A percentile compares a stretch with the other conserved stretches of the same genome.
phyloP scores from a whole-genome alignment of 179 eudicot species.

The Vitellaria paradoxa region DNA sequence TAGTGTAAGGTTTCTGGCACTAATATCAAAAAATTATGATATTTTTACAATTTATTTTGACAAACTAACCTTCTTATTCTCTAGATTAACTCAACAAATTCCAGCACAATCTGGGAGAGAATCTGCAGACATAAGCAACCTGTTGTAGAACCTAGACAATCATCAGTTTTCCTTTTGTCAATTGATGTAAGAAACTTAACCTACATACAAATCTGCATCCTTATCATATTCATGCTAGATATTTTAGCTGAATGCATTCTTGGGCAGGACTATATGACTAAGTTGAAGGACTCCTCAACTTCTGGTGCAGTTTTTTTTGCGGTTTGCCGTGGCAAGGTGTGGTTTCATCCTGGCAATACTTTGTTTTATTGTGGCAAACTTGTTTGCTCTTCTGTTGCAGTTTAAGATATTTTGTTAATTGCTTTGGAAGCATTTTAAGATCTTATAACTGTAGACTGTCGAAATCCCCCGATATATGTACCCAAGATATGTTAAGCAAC shows the following conservation, averaged over 20 bases:
- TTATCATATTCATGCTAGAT: slow-evolving; percentile 9
- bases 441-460: neutral
- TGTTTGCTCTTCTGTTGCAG: neutral
- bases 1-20: slow-evolving; percentile 42
- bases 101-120: slow-evolving; percentile 90
- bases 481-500: slow-evolving; percentile 1
- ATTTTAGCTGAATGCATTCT: slow-evolving; percentile 10
- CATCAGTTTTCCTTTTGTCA: slow-evolving; percentile 73
- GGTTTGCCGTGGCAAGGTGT: slow-evolving; percentile 98
- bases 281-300: slow-evolving; percentile 71
- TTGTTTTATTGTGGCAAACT: neutral
- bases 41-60: slow-evolving; percentile 8
- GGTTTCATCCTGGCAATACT: slow-evolving; percentile 15
- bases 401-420: neutral
- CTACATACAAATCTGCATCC: neutral
- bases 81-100: slow-evolving; percentile 49
- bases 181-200: slow-evolving; percentile 57
- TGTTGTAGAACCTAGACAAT: slow-evolving; percentile 95
- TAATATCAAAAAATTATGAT: neutral
- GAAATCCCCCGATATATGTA: neutral
- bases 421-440: slow-evolving; percentile 1
- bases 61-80: slow-evolving; percentile 21
- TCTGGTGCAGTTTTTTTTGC: slow-evolving; percentile 95
- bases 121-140: slow-evolving; percentile 91
- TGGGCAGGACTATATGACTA: slow-evolving; percentile 78